Evolutionary conservation across 164 flowering plant genomes (phyloP), one percentile per base, ranked within the genome.

Genomic region (Cinnamomum chago): DNA sequence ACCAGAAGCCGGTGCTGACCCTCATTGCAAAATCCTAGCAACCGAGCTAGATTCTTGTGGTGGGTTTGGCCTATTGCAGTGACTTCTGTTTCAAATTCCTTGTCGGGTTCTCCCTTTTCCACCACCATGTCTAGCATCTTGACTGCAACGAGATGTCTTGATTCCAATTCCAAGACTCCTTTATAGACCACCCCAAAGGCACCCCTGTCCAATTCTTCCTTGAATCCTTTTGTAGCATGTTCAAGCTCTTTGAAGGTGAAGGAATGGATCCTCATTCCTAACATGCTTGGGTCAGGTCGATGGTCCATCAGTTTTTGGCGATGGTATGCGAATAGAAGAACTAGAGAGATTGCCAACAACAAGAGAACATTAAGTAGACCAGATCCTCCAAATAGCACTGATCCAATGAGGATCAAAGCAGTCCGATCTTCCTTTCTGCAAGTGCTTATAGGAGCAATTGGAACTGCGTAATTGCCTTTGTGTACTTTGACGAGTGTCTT

Each of bases 1-100:
- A 86, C 86, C 55, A 85, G 71, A 24, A 85, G 82, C 76, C 78
- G 77, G 25, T 82, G 73, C 9, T 64, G 50, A 5, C 75, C 82
- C 65, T 79, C 82, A 12, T 79, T 30, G 50, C 84, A 82, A 50
- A 75, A 79, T 35, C 82, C 84, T 15, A 78, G 67, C 52, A 80
- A 66, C n/a, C 15, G 80, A 12, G 78, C 80, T 10, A 80, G 70
- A 30, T 82, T 76, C 67, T 78, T 70, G 71, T 82, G 85, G 58
- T 80, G 72, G 28, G 79, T 80, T 27, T 51, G 65, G 67, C 80
- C 78, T 17, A 82, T 79, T 15, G 74, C 30, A 18, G 10, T 72
- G 6, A 82, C 77, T 71, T 82, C 84, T 0, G 80, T 73, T 75
- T 55, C 25, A 67, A 82, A 82, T 70, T 82, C 84, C 69, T 60